Evolutionary conservation across 495 filamentous ascomycete genomes (phyloP), one percentile per base, ranked within the genome.

Genomic region (Pyrenopolyporus hunteri): DNA sequence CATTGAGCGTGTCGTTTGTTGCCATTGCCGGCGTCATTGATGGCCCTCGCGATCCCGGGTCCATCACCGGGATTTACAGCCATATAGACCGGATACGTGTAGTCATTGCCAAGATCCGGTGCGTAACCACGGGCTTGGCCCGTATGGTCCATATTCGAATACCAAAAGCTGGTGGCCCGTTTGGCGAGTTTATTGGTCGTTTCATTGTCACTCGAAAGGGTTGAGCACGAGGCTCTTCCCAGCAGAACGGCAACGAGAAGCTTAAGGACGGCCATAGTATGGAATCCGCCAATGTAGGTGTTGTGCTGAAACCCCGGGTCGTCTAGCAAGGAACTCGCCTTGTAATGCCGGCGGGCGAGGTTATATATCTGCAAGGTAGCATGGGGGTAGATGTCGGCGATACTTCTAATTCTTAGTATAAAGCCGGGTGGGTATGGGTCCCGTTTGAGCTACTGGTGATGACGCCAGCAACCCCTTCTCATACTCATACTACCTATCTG

Each of bases 61-160:
- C 74, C 71, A 23, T 76, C 72, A 8, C 74, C 75, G 0, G 75
- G 53, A 0, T n/a, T 53, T 0, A 76, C 71, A 0, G 66, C 67
- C 44, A 64, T 70, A 39, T 62, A 76, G 16, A 78, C 69, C 0
- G 67, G 63, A 43, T 78, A 78, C 5, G 43, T 59, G 35, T 37
- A 64, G 54, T 77, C 66, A 31, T 70, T 47, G 7, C 57, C 73
- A 3, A 77, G 68, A 14, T 77, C 69, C 2, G 76, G 76, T 1
- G 72, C 74, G 52, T 60, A 76, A 0, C 75, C 75, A 4, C 76
- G 60, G 4, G 68, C 37, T 0, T 49, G 3, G 5, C 40, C 60
- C 2, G 59, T 70, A 36, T 77, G 75, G 47, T 78, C 71, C 29
- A 78, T 57, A 39, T 73, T 74, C 22, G 73, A 58, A 43, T 71